Conservation (phyloP, 1,139 yeast species). For the Pichia sp. region DNA sequence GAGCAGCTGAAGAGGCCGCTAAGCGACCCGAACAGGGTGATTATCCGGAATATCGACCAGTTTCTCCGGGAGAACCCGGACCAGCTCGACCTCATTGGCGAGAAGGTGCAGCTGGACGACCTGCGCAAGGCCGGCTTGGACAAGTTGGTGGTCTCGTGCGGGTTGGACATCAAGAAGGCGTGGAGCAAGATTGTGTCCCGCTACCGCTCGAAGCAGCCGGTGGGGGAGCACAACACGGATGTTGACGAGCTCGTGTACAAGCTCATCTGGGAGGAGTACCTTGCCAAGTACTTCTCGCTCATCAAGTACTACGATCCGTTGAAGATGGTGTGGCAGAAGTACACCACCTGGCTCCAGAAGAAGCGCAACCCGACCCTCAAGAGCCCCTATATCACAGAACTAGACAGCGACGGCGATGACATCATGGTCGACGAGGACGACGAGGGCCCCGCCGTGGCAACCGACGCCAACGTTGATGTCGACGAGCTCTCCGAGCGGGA, state of each 20-base stretch:
- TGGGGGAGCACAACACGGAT: conserved; percentile 1
- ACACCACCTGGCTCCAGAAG: conserved; percentile 15
- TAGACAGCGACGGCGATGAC: conserved; percentile 16
- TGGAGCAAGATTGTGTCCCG: conserved; percentile 13
- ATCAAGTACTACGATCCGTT: conserved; percentile 21
- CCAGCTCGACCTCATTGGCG: conserved; percentile 15
- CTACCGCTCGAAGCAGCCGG: conserved; percentile 8
- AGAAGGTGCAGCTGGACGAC: conserved; percentile 10
- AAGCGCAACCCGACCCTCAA: conserved; percentile 1
- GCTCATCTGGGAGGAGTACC: conserved; percentile 20
- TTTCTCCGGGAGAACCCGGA: conserved; percentile 25
- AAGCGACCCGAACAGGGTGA: conserved; percentile 17
- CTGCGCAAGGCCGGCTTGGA: conserved; percentile 12
- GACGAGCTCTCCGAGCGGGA: conserved; percentile 6
- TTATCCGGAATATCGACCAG: conserved; percentile 23
- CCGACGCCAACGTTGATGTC: neutral
- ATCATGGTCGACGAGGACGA: conserved; percentile 11
- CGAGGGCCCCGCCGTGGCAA: neutral
- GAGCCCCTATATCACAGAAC: conserved; percentile 11
- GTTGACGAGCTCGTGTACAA: conserved; percentile 15
- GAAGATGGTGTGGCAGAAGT: conserved; percentile 18
- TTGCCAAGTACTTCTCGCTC: conserved; percentile 21
- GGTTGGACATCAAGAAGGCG: conserved; percentile 13
- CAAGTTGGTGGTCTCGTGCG: conserved; percentile 14
- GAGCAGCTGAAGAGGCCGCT: conserved; percentile 15